Conservation (phyloP, 768 basidiomycete species). For the Pholiota molesta region DNA sequence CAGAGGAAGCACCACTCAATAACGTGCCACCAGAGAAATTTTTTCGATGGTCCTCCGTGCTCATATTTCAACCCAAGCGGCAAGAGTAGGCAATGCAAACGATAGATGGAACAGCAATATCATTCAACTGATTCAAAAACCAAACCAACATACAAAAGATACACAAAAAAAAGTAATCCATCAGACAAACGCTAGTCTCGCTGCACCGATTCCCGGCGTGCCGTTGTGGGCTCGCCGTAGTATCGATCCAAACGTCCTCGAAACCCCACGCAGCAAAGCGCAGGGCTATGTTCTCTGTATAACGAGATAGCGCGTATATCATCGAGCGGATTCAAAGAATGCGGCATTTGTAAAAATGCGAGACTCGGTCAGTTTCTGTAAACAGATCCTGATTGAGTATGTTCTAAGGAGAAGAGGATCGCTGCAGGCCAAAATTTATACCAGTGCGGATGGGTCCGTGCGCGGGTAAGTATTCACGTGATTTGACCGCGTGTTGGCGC, state of each 20-base stretch:
- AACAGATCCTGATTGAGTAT: constrained; percentile 85
- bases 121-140: not conserved
- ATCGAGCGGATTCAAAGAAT: constrained; percentile 74
- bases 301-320: constrained; percentile 66
- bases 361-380: constrained; percentile 82
- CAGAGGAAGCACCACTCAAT: too few species aligned
- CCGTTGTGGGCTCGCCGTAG: constrained; percentile 25
- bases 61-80: not conserved
- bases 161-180: constrained; percentile 41
- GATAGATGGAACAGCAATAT: too few species aligned
- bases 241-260: constrained; percentile 65
- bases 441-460: constrained; percentile 29
- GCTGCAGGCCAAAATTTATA: constrained; percentile 28
- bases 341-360: constrained; percentile 79
- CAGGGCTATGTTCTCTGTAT: constrained; percentile 63
- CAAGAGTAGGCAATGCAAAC: not conserved
- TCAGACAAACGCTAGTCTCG: constrained; percentile 68
- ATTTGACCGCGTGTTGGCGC: too few species aligned
- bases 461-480: constrained; percentile 8
- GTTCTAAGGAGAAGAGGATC: constrained; percentile 52
- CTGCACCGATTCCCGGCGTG: constrained; percentile 30
- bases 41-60: not conserved
- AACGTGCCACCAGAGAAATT: too few species aligned
- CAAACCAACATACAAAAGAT: constrained; percentile 2
- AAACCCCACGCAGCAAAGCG: constrained; percentile 37